Evolutionary conservation across 176 grass and related monocot species (phyloP), one percentile per base, ranked within the genome.

Genomic region (Zea luxurians): DNA sequence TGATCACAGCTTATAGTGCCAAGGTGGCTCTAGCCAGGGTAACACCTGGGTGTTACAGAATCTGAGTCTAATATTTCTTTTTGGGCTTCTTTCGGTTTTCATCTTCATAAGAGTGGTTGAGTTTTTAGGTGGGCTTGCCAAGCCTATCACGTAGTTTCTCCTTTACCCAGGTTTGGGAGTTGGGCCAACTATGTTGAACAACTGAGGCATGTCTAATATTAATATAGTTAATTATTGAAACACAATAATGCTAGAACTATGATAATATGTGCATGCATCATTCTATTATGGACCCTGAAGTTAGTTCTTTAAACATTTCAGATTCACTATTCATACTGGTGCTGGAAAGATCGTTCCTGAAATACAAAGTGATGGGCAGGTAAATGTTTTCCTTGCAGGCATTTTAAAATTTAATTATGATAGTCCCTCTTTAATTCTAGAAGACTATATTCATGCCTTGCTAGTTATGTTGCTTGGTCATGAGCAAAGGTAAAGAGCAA

Each of bases 301-400:
- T 83, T 83, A 80, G 16, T 70, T 42, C 67, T 12, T 10, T 73
- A 2, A 64, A 76, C 65, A 17, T 83, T 87, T 86, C 89, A 98
- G 96, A 69, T 98, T 98, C 79, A 98, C 68, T 16, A 91, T 98
- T 85, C 90, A 92, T 67, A 95, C 96, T 75, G 96, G 96, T 49
- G 96, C 92, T 87, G 96, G 96, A 60, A 81, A 90, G 55, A 98
- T 98, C 71, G 80, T 98, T 67, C 96, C 96, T 83, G 96, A 98
- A 82, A 94, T 98, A 78, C 92, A 94, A 76, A 90, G 67, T 42
- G 78, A 92, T 70, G 96, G 96, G 8, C 85, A 98, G 96, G 92
- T 98, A 92, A 71, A 87, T 16, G 11, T 20, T 70, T 52, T 57
- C 11, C 71, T 66, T 58, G 70, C 66, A 76, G 49, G 47, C 6